Evolutionary conservation across 352 stramenopile species (phyloP), one percentile per base, ranked within the genome.

Genomic region (Blastocystis hominis): DNA sequence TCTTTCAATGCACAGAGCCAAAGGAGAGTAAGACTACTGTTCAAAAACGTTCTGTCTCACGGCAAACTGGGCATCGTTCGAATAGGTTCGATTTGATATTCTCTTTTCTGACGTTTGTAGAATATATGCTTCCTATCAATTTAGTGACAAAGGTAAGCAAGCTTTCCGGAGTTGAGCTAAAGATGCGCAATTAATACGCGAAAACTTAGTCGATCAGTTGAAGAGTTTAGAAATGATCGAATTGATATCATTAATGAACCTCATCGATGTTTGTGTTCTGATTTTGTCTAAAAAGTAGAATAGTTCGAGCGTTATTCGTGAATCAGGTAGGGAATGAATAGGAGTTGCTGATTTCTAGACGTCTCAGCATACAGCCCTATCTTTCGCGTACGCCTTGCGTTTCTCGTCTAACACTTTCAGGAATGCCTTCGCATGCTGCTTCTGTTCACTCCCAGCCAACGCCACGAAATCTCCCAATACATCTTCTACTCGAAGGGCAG

Each of bases 251-350:
- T 40, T 77, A 10, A 53, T 77, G 40, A 56, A 56, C 55, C 34
- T 77, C 3, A 77, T 77, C n/a, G 66, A 77, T 30, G 66, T 77
- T 54, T 46, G 66, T 30, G 38, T 77, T 54, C 1, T n/a, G 5
- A 56, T n/a, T 54, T 77, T 34, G 15, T 56, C n/a, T 77, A 30
- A 77, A n/a, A 4, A 17, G 30, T 77, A 77, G 66, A 55, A 53
- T 20, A 9, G 6, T 4, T 59, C 38, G 20, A 34, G 24, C 10
- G 38, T 38, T 30, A n/a, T 56, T 3, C 44, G 50, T 24, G 46
- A 9, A 55, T 38, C 46, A 40, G 66, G 66, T 77, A 77, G 24
- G 50, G 50, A 20, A n/a, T 59, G 50, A n/a, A 59, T 59, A 13
- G 50, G 50, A 30, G 24, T 30, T 3, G 13, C 50, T 59, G n/a